Evolutionary conservation across 2,329 filamentous ascomycete species (phyloP), one percentile per base, ranked within the genome.

Genomic region (Fusarium nurragi): DNA sequence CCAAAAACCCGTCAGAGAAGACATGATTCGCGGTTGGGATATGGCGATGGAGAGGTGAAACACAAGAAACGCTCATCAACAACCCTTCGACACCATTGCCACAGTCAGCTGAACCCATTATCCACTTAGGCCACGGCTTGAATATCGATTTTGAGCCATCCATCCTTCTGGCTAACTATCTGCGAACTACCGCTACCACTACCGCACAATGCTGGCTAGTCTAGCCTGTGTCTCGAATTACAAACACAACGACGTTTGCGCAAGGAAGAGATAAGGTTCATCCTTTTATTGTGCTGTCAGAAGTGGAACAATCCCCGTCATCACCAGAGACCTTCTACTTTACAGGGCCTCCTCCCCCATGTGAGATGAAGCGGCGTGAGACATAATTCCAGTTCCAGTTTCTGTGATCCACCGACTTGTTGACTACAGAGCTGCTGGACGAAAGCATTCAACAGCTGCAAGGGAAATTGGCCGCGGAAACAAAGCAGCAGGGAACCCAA

Each of bases 281-380:
- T 48, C 34, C 18, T 40, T 21, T 46, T 44, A 26, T 45, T 43
- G 14, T 22, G 22, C 22, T 37, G 18, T 56, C 53, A 50, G 50
- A 67, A 55, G 53, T 49, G 48, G 48, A 60, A 54, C 40, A 21
- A 50, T 23, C 48, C 28, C 59, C 26, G 23, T 50, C 39, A 40
- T 43, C 22, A 26, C n/a, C 32, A 44, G 28, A 28, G 39, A 62
- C 34, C 50, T 28, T 22, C 43, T 37, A 21, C 16, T 9, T 21
- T 16, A 4, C 6, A 18, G 12, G 41, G 12, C 16, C 26, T 32
- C n/a, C n/a, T n/a, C n/a, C n/a, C n/a, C n/a, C n/a, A n/a, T n/a
- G n/a, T n/a, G n/a, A n/a, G n/a, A n/a, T n/a, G n/a, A 49, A 43
- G 40, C 23, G 19, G 14, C 11, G 23, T 38, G n/a, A 32, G 23